Evolutionary conservation across 1,284 basidiomycete species (phyloP).

Genomic region (Malassezia restricta): DNA sequence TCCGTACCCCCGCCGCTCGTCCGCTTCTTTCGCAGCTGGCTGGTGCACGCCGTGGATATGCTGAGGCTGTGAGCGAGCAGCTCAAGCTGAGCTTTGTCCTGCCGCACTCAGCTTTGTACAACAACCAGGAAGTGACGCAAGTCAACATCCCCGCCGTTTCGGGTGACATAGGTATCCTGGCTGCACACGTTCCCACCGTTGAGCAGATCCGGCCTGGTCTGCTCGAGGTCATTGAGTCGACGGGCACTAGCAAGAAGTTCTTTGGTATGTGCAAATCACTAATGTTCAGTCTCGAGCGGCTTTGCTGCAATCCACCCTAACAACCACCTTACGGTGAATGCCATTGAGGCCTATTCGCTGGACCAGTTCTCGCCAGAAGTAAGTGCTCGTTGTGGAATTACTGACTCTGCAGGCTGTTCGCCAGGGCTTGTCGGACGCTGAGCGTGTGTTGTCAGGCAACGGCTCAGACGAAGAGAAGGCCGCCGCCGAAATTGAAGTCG

Average conservation of each 20-base stretch:
- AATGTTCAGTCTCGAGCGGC: slow-evolving; percentile 69
- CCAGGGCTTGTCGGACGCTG: slow-evolving; percentile 75
- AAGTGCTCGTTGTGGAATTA: neutral
- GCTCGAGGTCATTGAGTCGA: slow-evolving; percentile 42
- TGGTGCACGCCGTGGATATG: slow-evolving; percentile 41
- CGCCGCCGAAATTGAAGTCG: slow-evolving; percentile 85
- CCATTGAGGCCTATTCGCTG: slow-evolving; percentile 85
- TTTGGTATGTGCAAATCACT: slow-evolving; percentile 19
- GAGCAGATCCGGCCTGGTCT: slow-evolving; percentile 44
- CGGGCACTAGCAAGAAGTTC: slow-evolving; percentile 42
- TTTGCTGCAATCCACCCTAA: slow-evolving; percentile 97
- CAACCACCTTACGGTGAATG: slow-evolving; percentile 92
- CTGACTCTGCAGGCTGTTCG: slow-evolving; percentile 58
- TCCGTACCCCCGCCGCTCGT: slow-evolving; percentile 12
- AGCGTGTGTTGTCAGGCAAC: slow-evolving; percentile 65
- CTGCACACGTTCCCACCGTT: slow-evolving; percentile 42
- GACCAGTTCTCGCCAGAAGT: slow-evolving; percentile 72
- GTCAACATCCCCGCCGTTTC: slow-evolving; percentile 38
- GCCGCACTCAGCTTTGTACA: slow-evolving; percentile 32
- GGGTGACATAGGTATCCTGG: slow-evolving; percentile 46
- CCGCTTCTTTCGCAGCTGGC: slow-evolving; percentile 7
- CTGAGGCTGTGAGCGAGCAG: slow-evolving; percentile 44
- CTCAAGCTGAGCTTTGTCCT: slow-evolving; percentile 42
- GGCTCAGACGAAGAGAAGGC: slow-evolving; percentile 86
- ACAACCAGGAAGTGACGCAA: slow-evolving; percentile 33